Conservation (phyloP, 2,329 filamentous ascomycete species). For the Orbilia blumenaviensis region DNA sequence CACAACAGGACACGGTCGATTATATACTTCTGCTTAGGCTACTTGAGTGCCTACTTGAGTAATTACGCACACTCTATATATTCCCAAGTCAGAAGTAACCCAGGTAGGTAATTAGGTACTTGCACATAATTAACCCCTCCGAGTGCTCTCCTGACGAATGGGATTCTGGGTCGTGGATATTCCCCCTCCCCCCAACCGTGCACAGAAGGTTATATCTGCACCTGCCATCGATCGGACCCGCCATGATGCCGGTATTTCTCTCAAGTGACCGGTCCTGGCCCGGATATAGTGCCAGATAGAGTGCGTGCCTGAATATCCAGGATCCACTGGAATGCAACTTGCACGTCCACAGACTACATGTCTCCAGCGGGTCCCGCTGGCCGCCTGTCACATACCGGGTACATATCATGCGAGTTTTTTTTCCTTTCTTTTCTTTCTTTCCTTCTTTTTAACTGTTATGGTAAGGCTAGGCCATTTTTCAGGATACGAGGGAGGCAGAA, state of each 20-base stretch:
- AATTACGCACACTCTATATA: too few relatives aligned
- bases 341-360: not conserved
- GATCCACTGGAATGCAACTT: constrained; percentile 21
- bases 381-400: constrained; percentile 35
- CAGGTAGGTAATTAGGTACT: too few relatives aligned
- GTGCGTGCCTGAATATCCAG: not conserved
- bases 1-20: not conserved
- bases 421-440: too few relatives aligned
- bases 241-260: not conserved
- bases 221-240: not conserved
- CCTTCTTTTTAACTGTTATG: too few relatives aligned
- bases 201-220: not conserved
- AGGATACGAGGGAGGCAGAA: not conserved
- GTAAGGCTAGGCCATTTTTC: not conserved
- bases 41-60: too few relatives aligned
- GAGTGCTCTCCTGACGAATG: too few relatives aligned
- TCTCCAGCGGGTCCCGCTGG: not conserved
- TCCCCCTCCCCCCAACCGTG: not conserved
- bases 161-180: too few relatives aligned
- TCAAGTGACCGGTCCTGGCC: constrained; percentile 13
- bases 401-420: not conserved
- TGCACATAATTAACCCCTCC: too few relatives aligned
- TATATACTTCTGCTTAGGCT: too few relatives aligned
- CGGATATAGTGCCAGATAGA: constrained; percentile 13
- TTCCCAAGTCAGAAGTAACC: too few relatives aligned